phyloP scores from a whole-genome alignment of 345 rosid species.

The Chamaenerion angustifolium region DNA sequence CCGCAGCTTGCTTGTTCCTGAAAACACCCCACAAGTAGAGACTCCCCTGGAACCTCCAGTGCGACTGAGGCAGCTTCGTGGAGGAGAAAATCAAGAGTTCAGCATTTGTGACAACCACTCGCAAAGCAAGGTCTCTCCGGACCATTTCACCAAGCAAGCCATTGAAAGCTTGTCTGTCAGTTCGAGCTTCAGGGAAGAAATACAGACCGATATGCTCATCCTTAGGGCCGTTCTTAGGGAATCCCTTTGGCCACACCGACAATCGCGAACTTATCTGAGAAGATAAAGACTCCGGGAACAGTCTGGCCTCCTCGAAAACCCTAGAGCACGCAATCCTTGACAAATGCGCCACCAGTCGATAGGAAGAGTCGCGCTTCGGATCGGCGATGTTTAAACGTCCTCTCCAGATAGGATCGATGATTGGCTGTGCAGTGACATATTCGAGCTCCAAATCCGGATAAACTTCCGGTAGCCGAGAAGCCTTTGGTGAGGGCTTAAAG shows the following conservation, averaged over 20 bases:
- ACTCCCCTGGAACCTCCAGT: constrained; percentile 34
- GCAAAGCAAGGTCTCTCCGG: constrained; percentile 33
- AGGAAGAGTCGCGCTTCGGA: constrained; percentile 9
- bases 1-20: constrained; percentile 25
- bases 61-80: constrained; percentile 29
- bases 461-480: too few relatives aligned
- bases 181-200: constrained; percentile 38
- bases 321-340: constrained; percentile 42
- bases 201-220: constrained; percentile 46
- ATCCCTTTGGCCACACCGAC: constrained; percentile 49
- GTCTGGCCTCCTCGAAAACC: constrained; percentile 32
- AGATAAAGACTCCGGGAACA: constrained; percentile 23
- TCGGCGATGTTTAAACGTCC: constrained; percentile 26
- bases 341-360: constrained; percentile 41
- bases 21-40: constrained; percentile 66
- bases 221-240: constrained; percentile 29
- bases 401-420: constrained; percentile 51
- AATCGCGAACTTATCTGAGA: constrained; percentile 37
- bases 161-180: constrained; percentile 28
- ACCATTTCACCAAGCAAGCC: constrained; percentile 39
- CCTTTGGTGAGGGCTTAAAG: too few relatives aligned
- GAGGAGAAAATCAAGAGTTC: constrained; percentile 66
- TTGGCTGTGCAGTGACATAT: constrained; percentile 34
- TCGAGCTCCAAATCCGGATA: not conserved
- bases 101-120: constrained; percentile 29